A percentile compares a stretch with the other conserved stretches of the same genome.
Evolutionary conservation across 306 rosid species (phyloP).

Genomic region (Cucurbita argyrosperma): DNA sequence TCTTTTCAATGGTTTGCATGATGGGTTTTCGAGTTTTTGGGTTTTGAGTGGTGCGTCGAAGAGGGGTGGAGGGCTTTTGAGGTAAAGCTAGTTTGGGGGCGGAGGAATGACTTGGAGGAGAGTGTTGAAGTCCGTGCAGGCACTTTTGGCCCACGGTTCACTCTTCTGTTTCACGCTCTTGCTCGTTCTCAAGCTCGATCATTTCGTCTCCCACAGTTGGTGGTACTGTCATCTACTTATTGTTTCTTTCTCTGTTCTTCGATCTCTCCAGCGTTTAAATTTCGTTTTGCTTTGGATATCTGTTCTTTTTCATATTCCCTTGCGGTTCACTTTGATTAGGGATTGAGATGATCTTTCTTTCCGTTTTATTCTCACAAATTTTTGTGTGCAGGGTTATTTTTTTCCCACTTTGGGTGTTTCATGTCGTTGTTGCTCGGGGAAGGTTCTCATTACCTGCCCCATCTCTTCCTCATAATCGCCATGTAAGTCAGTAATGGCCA

Average conservation of each 20-base stretch:
- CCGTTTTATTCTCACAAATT: slow-evolving; percentile 1
- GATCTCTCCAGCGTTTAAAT: neutral
- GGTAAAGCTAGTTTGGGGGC: neutral
- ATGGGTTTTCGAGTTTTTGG: neutral
- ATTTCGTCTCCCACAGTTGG: slow-evolving; percentile 54
- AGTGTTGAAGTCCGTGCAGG: slow-evolving; percentile 81
- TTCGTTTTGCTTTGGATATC: neutral
- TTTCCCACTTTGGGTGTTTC: slow-evolving; percentile 88
- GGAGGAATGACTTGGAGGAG: slow-evolving; percentile 73
- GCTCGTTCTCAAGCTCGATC: slow-evolving; percentile 90
- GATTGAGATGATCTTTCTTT: neutral
- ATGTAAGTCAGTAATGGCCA: slow-evolving; percentile 29
- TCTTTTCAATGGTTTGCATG: neutral
- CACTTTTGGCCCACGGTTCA: slow-evolving; percentile 62
- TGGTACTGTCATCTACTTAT: slow-evolving; percentile 44
- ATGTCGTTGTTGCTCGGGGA: slow-evolving; percentile 87
- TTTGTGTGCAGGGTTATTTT: slow-evolving; percentile 53
- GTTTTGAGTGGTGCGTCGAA: neutral
- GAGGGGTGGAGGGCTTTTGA: neutral
- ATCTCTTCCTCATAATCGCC: slow-evolving; percentile 82
- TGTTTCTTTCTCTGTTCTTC: neutral
- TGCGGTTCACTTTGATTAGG: neutral
- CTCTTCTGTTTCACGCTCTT: slow-evolving; percentile 70
- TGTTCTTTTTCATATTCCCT: neutral
- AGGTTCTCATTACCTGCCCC: slow-evolving; percentile 98